Evolutionary conservation across 2,329 filamentous ascomycete species (phyloP), one percentile per base, ranked within the genome.

Genomic region (Botrytis byssoidea): DNA sequence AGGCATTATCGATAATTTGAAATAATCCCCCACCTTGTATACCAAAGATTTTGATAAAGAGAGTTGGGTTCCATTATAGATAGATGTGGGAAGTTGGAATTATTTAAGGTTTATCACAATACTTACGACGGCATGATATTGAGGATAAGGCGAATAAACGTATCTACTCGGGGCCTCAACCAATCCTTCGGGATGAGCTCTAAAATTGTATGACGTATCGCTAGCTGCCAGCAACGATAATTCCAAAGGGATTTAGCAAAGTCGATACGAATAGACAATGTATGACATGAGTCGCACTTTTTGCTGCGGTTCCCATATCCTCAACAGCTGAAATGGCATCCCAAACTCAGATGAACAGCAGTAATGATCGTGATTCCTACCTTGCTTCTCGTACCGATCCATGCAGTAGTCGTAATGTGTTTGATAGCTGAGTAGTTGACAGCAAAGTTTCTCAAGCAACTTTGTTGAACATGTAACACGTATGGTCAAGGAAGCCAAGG

Each of bases 161-260:
- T 64, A 55, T 51, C 37, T 69, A 42, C 48, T 69, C 66, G 48
- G 37, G 14, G 25, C 25, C 48, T 22, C 22, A 57, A 32, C 65
- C 35, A 55, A 68, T 40, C 9, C 25, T 68, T n/a, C 5, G 65
- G 46, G 25, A 29, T 35, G n/a, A 37, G 14, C 37, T n/a, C 7
- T 51, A 51, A n/a, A 51, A 51, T 35, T 67, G 32, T 40, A 40
- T 55, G 65, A 55, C 65, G 65, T 67, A 55, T 55, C 25, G 14
- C 35, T 18, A 68, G 32, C 35, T 55, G n/a, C 20, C 46, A 55
- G 3, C 25, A 35, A 68, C 35, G 25, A 48, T n/a, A 40, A 55
- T 20, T 29, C 2, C 9, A 25, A 40, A 29, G 46, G 25, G 37
- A 40, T 55, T 68, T 4, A 8, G 4, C 8, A n/a, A 68, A 12